Evolutionary conservation across 108 stramenopile genomes (phyloP).

Genomic region (Aurantiochytrium sp.): DNA sequence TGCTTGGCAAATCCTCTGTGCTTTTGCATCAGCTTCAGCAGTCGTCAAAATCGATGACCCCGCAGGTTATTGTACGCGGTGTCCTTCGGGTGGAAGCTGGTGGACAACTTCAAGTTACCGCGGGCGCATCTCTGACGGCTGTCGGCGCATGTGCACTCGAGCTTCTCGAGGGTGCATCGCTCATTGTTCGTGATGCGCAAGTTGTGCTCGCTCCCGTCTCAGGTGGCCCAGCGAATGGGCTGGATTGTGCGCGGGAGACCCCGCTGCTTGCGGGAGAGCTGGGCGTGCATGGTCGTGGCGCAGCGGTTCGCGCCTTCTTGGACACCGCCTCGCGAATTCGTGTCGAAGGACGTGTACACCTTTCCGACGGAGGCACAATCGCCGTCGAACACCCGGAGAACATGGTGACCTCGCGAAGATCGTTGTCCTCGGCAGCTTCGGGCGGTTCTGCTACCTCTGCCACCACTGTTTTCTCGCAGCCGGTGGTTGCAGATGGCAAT

Average conservation of each 20-base stretch:
- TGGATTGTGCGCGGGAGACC: neutral
- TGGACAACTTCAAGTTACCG: neutral
- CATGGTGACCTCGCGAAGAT: neutral
- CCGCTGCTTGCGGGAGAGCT: neutral
- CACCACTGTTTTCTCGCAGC: neutral
- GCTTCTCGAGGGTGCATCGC: neutral
- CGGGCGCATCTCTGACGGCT: neutral
- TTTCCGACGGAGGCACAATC: neutral
- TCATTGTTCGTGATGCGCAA: neutral
- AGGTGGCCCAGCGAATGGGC: neutral
- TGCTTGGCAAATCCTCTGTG: neutral
- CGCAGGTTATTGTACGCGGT: neutral
- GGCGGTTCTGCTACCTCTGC: neutral
- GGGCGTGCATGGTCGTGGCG: neutral
- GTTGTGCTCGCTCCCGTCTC: neutral
- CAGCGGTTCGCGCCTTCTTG: neutral
- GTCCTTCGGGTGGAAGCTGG: neutral
- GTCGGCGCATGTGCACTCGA: neutral
- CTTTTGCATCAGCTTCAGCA: neutral
- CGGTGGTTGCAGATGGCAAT: neutral
- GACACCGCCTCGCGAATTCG: neutral
- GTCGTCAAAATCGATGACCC: neutral
- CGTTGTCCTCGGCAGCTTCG: neutral
- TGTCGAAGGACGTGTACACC: neutral
- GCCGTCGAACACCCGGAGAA: neutral